phyloP scores from a whole-genome alignment of 768 basidiomycete genomes.

The Candolleomyces eurysporus region DNA sequence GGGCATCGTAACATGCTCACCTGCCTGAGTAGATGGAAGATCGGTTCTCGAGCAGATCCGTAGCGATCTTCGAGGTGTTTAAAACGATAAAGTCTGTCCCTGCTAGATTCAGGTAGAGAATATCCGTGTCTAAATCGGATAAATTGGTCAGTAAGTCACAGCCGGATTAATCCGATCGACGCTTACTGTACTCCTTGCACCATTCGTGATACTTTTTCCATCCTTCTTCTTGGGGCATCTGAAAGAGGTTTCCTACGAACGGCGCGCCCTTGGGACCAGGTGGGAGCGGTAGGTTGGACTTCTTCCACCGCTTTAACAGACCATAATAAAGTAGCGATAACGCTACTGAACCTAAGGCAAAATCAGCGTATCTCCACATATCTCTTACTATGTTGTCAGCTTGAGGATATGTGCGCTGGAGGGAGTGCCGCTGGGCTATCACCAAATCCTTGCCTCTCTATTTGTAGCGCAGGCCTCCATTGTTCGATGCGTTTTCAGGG shows the following conservation, averaged over 20 bases:
- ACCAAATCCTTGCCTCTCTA: neutral
- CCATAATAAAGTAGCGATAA: neutral
- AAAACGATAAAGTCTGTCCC: conserved; percentile 23
- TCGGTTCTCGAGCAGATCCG: conserved; percentile 38
- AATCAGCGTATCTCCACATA: neutral
- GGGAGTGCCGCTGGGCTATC: too few relatives aligned
- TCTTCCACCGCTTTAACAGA: neutral
- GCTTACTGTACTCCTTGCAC: conserved; percentile 35
- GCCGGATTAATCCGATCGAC: neutral
- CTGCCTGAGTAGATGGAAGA: conserved; percentile 35
- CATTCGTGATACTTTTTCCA: conserved; percentile 39
- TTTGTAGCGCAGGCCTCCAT: neutral
- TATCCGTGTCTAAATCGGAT: conserved; percentile 18
- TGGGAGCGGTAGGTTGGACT: conserved; percentile 27
- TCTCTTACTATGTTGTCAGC: too few relatives aligned
- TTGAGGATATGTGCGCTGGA: neutral
- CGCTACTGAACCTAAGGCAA: neutral
- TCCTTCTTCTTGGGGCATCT: conserved; percentile 35
- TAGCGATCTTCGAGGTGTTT: conserved; percentile 29
- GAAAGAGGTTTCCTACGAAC: conserved; percentile 37
- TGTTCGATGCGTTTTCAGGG: too few relatives aligned
- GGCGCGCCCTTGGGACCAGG: conserved; percentile 43
- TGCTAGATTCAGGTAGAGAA: conserved; percentile 21
- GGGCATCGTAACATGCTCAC: neutral
- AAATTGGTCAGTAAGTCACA: neutral